phyloP scores from a whole-genome alignment of 768 basidiomycete species.

The Agrocybe pediades region DNA sequence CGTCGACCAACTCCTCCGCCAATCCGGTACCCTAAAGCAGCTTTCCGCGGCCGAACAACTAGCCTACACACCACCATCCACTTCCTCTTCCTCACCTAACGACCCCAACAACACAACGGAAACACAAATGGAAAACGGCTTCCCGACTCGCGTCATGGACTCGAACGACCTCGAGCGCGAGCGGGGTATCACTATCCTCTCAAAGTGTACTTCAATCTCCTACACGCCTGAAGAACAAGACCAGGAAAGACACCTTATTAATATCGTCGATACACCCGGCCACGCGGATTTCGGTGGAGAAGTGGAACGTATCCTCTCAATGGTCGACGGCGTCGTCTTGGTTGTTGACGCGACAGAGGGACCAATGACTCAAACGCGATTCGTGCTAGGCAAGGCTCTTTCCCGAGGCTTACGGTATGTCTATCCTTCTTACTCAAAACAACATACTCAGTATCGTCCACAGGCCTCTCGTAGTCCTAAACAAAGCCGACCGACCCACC shows the following conservation, averaged over 20 bases:
- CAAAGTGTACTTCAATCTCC: slow-evolving; percentile 57
- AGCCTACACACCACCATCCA: slow-evolving; percentile 29
- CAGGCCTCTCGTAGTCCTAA: slow-evolving; percentile 52
- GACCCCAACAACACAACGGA: slow-evolving; percentile 27
- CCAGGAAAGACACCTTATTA: slow-evolving; percentile 53
- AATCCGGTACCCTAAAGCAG: slow-evolving; percentile 48
- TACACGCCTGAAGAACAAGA: no score
- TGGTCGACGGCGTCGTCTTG: slow-evolving; percentile 64
- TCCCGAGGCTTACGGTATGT: slow-evolving; percentile 42
- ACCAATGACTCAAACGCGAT: slow-evolving; percentile 61
- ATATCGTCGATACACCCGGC: slow-evolving; percentile 63
- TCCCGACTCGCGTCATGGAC: slow-evolving; percentile 51
- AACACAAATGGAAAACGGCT: slow-evolving; percentile 36
- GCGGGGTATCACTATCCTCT: slow-evolving; percentile 63
- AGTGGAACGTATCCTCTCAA: slow-evolving; percentile 60
- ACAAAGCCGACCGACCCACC: slow-evolving; percentile 48
- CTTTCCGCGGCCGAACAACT: slow-evolving; percentile 37
- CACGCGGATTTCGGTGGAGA: slow-evolving; percentile 68
- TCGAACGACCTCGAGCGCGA: slow-evolving; percentile 57
- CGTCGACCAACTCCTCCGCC: slow-evolving; percentile 52
- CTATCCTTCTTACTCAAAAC: neutral
- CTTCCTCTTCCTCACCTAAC: slow-evolving; percentile 23
- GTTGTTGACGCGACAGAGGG: slow-evolving; percentile 62
- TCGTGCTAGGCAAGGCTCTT: slow-evolving; percentile 50
- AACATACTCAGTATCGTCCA: neutral